Percentiles rank a stretch among this genome's conserved stretches.
These are phyloP conservation scores for Petunia secreta DNA, from an alignment of 257 asterid species.

Conservation along the genomic window DNA sequence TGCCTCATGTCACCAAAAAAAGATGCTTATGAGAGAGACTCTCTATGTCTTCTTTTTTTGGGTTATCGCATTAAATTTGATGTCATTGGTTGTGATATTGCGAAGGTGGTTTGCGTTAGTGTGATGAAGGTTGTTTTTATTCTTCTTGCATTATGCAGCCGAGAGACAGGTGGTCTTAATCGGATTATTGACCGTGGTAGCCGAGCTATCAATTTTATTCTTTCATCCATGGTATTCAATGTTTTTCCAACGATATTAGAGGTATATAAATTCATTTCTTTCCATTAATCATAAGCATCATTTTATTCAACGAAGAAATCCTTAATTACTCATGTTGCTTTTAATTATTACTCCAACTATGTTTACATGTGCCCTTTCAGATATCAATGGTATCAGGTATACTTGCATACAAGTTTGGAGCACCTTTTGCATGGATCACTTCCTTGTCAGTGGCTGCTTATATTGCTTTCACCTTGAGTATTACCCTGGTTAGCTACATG, in stretches of 20 bases:
- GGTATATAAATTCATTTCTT: slow-evolving; percentile 43
- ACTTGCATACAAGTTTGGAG: slow-evolving; percentile 97
- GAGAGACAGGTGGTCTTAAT: slow-evolving; percentile 96
- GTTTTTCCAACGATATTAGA: slow-evolving; percentile 91
- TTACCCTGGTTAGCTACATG: slow-evolving; percentile 73
- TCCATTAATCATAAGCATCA: slow-evolving; percentile 12
- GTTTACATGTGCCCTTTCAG: slow-evolving; percentile 61
- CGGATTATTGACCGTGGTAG: slow-evolving; percentile 98
- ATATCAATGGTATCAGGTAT: slow-evolving; percentile 96
- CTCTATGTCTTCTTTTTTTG: not conserved
- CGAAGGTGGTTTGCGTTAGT: slow-evolving; percentile 14
- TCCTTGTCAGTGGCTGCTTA: slow-evolving; percentile 85
- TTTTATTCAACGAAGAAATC: slow-evolving; percentile 3
- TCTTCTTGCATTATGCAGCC: slow-evolving; percentile 54
- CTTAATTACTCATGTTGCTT: slow-evolving; percentile 21
- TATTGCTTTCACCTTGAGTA: slow-evolving; percentile 73
- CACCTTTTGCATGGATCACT: slow-evolving; percentile 97
- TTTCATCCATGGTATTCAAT: slow-evolving; percentile 93
- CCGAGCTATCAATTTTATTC: slow-evolving; percentile 95
- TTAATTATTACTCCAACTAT: slow-evolving; percentile 30
- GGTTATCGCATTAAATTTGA: not conserved
- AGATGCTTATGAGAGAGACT: slow-evolving; percentile 16
- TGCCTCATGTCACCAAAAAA: not conserved
- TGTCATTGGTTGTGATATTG: not conserved
- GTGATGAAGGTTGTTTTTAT: slow-evolving; percentile 14